Conservation (phyloP, 805 yeast species). For the Candida ortonii region DNA sequence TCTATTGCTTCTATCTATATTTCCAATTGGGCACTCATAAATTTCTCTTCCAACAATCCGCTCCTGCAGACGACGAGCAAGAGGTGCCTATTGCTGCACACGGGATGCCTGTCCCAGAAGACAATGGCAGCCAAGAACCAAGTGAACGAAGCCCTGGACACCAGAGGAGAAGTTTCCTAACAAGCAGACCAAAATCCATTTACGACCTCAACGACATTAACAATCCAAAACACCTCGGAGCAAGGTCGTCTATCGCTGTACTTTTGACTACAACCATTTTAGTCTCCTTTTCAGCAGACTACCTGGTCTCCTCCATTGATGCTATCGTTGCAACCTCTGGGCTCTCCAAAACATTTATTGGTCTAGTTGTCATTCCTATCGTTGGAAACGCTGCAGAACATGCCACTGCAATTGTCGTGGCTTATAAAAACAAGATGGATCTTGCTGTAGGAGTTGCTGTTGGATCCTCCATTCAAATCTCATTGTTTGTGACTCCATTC, state of each 20-base stretch:
- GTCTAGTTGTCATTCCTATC: conserved; percentile 88
- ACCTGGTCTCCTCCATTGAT: conserved; percentile 90
- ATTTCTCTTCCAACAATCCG: conserved; percentile 58
- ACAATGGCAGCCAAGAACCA: background rate
- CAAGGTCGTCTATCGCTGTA: conserved; percentile 51
- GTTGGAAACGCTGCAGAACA: conserved; percentile 99
- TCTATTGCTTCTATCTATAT: conserved; percentile 73
- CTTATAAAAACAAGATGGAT: conserved; percentile 95
- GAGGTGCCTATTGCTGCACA: conserved; percentile 1
- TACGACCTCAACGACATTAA: conserved; percentile 26
- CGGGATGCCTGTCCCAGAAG: background rate
- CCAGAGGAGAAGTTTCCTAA: conserved; percentile 28
- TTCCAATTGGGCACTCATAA: conserved; percentile 91
- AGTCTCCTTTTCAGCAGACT: conserved; percentile 91
- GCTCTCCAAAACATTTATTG: conserved; percentile 90
- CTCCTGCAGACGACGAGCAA: conserved; percentile 34
- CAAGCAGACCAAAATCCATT: conserved; percentile 30
- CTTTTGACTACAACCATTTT: conserved; percentile 67
- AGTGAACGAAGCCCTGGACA: conserved; percentile 6
- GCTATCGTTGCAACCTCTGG: conserved; percentile 81
- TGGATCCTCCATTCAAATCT: conserved; percentile 93
- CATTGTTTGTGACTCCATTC: conserved; percentile 92
- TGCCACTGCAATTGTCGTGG: conserved; percentile 93
- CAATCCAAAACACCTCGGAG: conserved; percentile 42
- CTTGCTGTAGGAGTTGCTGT: conserved; percentile 95